A percentile compares a stretch with the other conserved stretches of the same genome.
Evolutionary conservation across 306 rosid genomes (phyloP).

Genomic region (Inga laurina): DNA sequence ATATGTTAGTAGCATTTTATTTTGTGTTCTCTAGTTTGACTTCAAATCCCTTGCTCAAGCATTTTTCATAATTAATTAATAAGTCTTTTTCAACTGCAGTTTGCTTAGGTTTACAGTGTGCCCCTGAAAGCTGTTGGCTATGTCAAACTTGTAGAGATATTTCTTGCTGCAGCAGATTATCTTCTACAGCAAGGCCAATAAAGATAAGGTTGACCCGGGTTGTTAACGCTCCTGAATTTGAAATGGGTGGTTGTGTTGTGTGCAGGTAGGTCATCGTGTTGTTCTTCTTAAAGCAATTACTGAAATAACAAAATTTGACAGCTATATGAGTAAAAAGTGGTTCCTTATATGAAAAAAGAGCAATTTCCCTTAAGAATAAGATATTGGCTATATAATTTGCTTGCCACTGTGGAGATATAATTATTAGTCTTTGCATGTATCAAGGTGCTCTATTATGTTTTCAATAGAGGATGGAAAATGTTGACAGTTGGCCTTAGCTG

Average conservation of each 20-base stretch:
- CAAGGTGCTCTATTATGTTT: background rate
- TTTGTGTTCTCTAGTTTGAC: slow-evolving; percentile 9
- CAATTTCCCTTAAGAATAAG: background rate
- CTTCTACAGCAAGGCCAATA: slow-evolving; percentile 66
- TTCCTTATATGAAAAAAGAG: background rate
- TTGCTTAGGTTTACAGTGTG: slow-evolving; percentile 69
- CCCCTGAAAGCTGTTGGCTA: slow-evolving; percentile 79
- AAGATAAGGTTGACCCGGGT: slow-evolving; percentile 84
- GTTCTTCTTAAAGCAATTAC: slow-evolving; percentile 21
- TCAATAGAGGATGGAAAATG: background rate
- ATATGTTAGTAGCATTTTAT: slow-evolving; percentile 18
- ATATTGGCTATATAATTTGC: background rate
- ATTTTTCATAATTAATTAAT: background rate
- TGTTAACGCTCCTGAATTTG: slow-evolving; percentile 79
- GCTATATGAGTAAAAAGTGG: slow-evolving; percentile 8
- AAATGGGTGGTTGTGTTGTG: slow-evolving; percentile 96
- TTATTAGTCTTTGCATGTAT: background rate
- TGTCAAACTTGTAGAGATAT: slow-evolving; percentile 84
- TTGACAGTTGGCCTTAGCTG: background rate
- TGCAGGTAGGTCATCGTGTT: slow-evolving; percentile 70
- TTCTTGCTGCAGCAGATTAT: slow-evolving; percentile 58
- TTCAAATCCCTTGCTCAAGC: background rate
- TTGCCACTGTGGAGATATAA: background rate
- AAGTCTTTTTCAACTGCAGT: slow-evolving; percentile 52
- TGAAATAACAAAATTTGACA: background rate